phyloP scores from a whole-genome alignment of 108 stramenopile species.

The Cyclotella baltica region DNA sequence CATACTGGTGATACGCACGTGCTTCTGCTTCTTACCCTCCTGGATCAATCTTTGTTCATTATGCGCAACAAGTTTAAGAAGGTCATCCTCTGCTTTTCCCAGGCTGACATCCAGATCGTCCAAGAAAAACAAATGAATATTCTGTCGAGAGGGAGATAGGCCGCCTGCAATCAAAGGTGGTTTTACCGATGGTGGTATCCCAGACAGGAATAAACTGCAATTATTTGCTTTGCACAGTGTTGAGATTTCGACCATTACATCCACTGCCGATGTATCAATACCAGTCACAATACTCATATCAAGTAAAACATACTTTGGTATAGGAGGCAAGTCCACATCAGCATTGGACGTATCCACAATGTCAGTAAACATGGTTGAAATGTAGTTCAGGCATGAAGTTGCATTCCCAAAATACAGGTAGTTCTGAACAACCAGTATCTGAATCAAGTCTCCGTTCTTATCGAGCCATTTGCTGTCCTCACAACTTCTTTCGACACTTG shows the following conservation, averaged over 20 bases:
- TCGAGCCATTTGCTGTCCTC: constrained; percentile 69
- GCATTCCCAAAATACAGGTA: constrained; percentile 90
- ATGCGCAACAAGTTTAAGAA: constrained; percentile 53
- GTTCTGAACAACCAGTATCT: constrained; percentile 77
- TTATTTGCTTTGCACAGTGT: constrained; percentile 56
- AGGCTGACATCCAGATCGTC: constrained; percentile 65
- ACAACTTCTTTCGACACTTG: constrained; percentile 68
- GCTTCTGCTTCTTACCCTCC: constrained; percentile 25
- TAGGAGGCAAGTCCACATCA: constrained; percentile 51
- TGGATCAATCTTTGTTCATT: constrained; percentile 43
- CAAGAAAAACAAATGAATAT: constrained; percentile 58
- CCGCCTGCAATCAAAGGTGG: constrained; percentile 55
- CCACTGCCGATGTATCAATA: constrained; percentile 75
- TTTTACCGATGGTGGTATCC: constrained; percentile 51
- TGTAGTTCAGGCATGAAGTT: constrained; percentile 65
- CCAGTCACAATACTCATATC: constrained; percentile 76
- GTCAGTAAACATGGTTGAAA: constrained; percentile 78
- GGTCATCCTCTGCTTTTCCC: constrained; percentile 72
- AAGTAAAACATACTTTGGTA: constrained; percentile 69
- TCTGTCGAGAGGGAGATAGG: constrained; percentile 58
- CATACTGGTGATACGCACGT: constrained; percentile 23
- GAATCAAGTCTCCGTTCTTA: constrained; percentile 73
- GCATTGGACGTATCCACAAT: constrained; percentile 33
- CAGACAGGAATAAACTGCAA: constrained; percentile 67
- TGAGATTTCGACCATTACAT: constrained; percentile 68